phyloP scores from a whole-genome alignment of 2,329 filamentous ascomycete genomes.

The Pseudogymnoascus sp. region DNA sequence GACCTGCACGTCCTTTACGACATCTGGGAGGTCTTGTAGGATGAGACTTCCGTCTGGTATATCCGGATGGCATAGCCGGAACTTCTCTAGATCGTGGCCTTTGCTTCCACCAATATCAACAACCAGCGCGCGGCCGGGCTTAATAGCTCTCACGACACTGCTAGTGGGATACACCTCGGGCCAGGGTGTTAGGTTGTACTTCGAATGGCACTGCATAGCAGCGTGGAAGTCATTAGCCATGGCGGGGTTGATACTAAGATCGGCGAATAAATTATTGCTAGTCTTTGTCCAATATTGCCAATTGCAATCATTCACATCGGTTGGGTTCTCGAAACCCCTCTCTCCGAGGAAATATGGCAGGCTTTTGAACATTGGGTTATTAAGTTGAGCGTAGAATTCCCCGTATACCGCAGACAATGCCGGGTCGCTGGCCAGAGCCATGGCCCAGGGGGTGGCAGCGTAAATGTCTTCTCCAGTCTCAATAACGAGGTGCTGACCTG shows the following conservation, averaged over 20 bases:
- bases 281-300: conserved; percentile 27
- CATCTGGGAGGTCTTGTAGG: conserved; percentile 24
- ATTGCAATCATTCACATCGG: conserved; percentile 26
- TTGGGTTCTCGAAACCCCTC: conserved; percentile 29
- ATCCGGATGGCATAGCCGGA: conserved; percentile 24
- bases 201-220: conserved; percentile 32
- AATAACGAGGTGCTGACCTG: conserved; percentile 29
- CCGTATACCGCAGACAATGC: conserved; percentile 28
- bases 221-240: conserved; percentile 29
- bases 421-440: conserved; percentile 23
- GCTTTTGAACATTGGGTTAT: conserved; percentile 25
- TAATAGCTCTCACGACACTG: conserved; percentile 22
- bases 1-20: conserved; percentile 23
- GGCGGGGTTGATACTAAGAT: conserved; percentile 24
- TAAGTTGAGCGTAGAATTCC: conserved; percentile 28
- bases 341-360: conserved; percentile 28
- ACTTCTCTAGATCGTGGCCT: conserved; percentile 17
- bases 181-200: conserved; percentile 32
- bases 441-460: conserved; percentile 28
- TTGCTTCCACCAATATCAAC: conserved; percentile 20
- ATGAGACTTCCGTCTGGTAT: conserved; percentile 16
- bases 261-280: conserved; percentile 26
- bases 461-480: conserved; percentile 30
- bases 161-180: conserved; percentile 29
- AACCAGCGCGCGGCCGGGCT: conserved; percentile 22